A percentile compares a stretch with the other conserved stretches of the same genome.
These are phyloP conservation scores for Acacia confusa DNA, from an alignment of 306 rosid species.

Conservation along the genomic window DNA sequence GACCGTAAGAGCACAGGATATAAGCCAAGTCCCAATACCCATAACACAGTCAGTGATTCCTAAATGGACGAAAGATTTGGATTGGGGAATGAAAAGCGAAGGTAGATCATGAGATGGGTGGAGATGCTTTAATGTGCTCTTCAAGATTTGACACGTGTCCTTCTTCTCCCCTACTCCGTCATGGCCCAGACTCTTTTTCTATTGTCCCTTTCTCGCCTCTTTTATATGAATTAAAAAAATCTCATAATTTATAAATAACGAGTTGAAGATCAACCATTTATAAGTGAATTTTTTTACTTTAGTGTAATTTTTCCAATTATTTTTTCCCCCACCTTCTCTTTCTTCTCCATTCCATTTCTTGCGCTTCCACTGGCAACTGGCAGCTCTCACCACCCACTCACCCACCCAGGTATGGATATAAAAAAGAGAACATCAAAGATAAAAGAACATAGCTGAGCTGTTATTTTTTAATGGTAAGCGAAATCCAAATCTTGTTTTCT, in stretches of 20 bases:
- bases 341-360: constrained; percentile 27
- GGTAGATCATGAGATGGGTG: constrained; percentile 44
- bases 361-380: constrained; percentile 24
- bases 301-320: not conserved
- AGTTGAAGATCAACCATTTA: too few relatives aligned
- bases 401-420: constrained; percentile 26
- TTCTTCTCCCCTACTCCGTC: constrained; percentile 21
- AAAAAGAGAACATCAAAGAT: not conserved
- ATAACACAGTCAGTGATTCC: not conserved
- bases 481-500: constrained; percentile 37
- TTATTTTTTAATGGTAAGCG: constrained; percentile 32
- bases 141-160: constrained; percentile 62
- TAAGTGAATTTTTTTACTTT: too few relatives aligned
- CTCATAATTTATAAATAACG: too few relatives aligned
- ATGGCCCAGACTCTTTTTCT: constrained; percentile 19
- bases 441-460: constrained; percentile 39
- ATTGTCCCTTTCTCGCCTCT: constrained; percentile 9
- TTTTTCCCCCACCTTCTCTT: not conserved
- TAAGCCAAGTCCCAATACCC: too few relatives aligned
- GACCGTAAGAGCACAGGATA: too few relatives aligned
- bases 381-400: constrained; percentile 9
- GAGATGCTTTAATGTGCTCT: constrained; percentile 58
- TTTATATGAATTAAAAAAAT: not conserved
- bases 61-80: constrained; percentile 16
- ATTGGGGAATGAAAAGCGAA: constrained; percentile 39